phyloP scores from a whole-genome alignment of 2,329 filamentous ascomycete genomes.

The Colletotrichum tropicicola region DNA sequence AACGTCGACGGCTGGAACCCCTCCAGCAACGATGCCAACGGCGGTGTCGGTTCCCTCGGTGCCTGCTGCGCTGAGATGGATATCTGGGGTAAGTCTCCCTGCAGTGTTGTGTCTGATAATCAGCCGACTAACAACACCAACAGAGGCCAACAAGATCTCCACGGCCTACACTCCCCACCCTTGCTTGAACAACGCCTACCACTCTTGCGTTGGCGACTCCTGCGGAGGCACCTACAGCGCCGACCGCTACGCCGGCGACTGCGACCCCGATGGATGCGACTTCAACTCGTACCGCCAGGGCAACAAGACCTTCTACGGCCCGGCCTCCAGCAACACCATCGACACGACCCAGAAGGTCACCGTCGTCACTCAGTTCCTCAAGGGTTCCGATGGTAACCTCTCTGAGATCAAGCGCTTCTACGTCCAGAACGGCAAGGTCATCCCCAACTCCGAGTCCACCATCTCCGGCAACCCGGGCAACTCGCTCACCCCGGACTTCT shows the following conservation, averaged over 20 bases:
- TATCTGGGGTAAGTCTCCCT: conserved; percentile 49
- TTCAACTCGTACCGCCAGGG: conserved; percentile 77
- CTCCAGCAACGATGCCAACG: conserved; percentile 62
- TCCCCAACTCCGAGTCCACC: conserved; percentile 59
- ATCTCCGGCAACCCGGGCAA: conserved; percentile 50
- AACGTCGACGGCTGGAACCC: conserved; percentile 62
- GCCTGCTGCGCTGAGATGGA: conserved; percentile 73
- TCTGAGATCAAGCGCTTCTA: conserved; percentile 72
- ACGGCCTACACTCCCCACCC: conserved; percentile 73
- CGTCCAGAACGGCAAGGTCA: conserved; percentile 68
- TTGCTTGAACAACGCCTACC: conserved; percentile 60
- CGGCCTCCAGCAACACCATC: conserved; percentile 59
- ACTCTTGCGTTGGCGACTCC: conserved; percentile 57
- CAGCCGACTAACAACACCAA: background rate
- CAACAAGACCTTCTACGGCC: conserved; percentile 69
- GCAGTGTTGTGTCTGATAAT: background rate
- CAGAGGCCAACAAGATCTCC: conserved; percentile 74
- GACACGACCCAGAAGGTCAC: conserved; percentile 69
- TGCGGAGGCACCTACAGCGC: conserved; percentile 63
- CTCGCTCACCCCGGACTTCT: conserved; percentile 66
- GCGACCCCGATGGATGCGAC: conserved; percentile 76
- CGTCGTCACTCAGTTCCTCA: conserved; percentile 72
- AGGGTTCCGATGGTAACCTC: conserved; percentile 58
- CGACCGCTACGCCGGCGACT: conserved; percentile 68
- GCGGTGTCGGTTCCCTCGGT: conserved; percentile 60